Percentiles rank a stretch among this genome's conserved stretches.
Conservation (phyloP, 208 protist species). For the Trypanosoma mega region DNA sequence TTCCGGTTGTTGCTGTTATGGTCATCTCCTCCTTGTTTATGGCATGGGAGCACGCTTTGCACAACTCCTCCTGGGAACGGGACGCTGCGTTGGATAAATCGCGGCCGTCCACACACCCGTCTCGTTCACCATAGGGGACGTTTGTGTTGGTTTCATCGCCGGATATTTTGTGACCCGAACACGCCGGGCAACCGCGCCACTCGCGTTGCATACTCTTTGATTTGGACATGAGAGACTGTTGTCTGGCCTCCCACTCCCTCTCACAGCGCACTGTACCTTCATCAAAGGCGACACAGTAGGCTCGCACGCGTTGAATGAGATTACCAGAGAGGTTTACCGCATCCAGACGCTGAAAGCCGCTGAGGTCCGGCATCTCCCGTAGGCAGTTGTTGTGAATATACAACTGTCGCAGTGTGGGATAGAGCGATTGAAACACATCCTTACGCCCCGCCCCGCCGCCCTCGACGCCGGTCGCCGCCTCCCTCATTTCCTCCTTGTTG, state of each 20-base stretch:
- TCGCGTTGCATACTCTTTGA: conserved; percentile 50
- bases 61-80: too few species aligned
- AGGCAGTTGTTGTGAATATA: conserved; percentile 95
- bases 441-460: conserved; percentile 26
- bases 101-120: not conserved
- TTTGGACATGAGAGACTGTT: conserved; percentile 20
- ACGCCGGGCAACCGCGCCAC: not conserved
- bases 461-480: conserved; percentile 11
- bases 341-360: conserved; percentile 78
- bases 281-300: conserved; percentile 54
- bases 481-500: not conserved
- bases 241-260: conserved; percentile 1
- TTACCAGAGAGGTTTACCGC: conserved; percentile 92
- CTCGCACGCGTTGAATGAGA: conserved; percentile 62
- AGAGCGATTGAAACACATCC: conserved; percentile 81
- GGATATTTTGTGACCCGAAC: too few species aligned
- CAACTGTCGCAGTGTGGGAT: conserved; percentile 84
- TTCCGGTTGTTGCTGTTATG: too few species aligned
- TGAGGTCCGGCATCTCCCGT: conserved; percentile 81
- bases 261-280: conserved; percentile 10
- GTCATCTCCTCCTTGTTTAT: too few species aligned
- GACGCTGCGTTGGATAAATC: too few species aligned
- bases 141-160: too few species aligned
- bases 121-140: not conserved
- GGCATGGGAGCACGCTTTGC: too few species aligned